Evolutionary conservation across 371 early-diverging fungal genomes (phyloP).

Genomic region (Mortierella sp.): DNA sequence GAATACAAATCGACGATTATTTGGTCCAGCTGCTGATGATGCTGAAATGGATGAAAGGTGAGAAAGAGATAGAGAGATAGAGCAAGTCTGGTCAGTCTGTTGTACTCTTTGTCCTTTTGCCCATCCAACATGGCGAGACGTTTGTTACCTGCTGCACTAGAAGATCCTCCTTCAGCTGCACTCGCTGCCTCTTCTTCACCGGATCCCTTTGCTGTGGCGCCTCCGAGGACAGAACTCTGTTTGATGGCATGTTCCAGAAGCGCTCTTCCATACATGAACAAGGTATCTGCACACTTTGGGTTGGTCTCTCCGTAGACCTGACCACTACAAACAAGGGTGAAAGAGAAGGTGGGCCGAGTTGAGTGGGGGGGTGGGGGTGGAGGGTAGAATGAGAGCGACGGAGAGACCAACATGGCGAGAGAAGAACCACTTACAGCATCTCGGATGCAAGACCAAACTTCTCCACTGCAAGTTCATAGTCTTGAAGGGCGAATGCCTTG

Average conservation of each 20-base stretch:
- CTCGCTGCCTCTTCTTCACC: constrained; percentile 36
- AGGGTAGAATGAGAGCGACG: not conserved
- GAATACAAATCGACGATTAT: constrained; percentile 59
- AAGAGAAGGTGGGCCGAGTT: too few relatives aligned
- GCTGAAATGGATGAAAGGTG: not conserved
- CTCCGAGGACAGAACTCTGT: constrained; percentile 76
- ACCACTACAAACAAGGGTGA: constrained; percentile 59
- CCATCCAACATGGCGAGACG: too few relatives aligned
- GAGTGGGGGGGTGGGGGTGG: too few relatives aligned
- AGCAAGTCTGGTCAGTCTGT: not conserved
- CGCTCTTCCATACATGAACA: constrained; percentile 84
- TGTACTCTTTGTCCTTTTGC: not conserved
- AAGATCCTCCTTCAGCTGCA: constrained; percentile 22
- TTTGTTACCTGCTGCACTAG: too few relatives aligned
- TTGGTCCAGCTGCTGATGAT: constrained; percentile 35
- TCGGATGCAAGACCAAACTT: constrained; percentile 76
- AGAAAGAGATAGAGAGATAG: too few relatives aligned
- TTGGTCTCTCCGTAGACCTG: constrained; percentile 74
- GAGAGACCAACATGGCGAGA: constrained; percentile 8
- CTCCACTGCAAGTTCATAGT: constrained; percentile 70
- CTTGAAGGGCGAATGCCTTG: constrained; percentile 66
- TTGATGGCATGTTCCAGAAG: constrained; percentile 80
- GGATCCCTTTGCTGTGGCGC: constrained; percentile 56
- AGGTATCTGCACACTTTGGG: constrained; percentile 79
- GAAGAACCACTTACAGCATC: constrained; percentile 60